phyloP scores from a whole-genome alignment of 2,329 filamentous ascomycete species.

The Neofusicoccum sp. region DNA sequence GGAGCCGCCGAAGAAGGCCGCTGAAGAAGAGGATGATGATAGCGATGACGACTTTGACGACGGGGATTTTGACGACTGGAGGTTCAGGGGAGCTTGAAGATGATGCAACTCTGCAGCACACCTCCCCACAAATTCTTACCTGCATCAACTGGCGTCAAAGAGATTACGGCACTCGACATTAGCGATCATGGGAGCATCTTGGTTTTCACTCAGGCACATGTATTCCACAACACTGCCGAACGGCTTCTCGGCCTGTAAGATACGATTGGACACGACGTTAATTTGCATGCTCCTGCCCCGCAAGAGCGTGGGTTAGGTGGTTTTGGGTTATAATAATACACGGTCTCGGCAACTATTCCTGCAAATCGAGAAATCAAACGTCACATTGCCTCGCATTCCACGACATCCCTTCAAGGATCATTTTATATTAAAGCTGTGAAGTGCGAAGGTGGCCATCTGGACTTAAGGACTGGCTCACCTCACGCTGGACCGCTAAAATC shows the following conservation, averaged over 20 bases:
- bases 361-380: no score
- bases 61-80: conserved; percentile 34
- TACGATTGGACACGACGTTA: background rate
- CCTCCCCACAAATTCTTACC: background rate
- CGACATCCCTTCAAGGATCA: no score
- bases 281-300: no score
- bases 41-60: conserved; percentile 37
- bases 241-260: background rate
- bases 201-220: background rate
- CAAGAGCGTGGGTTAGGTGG: no score
- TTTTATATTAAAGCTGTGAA: no score
- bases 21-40: conserved; percentile 28
- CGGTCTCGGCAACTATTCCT: no score
- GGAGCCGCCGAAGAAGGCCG: conserved; percentile 19
- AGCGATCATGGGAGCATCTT: conserved; percentile 2
- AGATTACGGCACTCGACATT: background rate
- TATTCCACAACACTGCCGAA: background rate
- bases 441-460: no score
- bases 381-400: no score
- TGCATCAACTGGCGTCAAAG: background rate
- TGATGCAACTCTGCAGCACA: background rate
- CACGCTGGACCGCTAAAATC: no score
- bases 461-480: no score
- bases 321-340: no score
- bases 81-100: conserved; percentile 34